Evolutionary conservation across 306 rosid species (phyloP), one percentile per base, ranked within the genome.

Genomic region (Dalbergia cochinchinensis): DNA sequence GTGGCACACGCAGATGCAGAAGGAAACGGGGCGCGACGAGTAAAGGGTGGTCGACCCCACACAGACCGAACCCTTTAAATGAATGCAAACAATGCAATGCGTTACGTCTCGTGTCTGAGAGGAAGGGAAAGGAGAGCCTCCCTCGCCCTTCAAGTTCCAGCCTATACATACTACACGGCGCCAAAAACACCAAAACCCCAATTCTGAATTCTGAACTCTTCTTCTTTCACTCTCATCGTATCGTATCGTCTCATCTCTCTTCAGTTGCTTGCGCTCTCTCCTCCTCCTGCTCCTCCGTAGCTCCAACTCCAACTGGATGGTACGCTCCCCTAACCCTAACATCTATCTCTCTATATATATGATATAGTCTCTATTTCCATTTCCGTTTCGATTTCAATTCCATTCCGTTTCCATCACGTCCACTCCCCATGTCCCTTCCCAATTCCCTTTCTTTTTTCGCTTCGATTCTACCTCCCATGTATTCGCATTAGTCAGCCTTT

Each of bases 41-140:
- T 35, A 15, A 20, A 61, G 47, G 33, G 6, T 3, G 61, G 84
- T 84, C 55, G 87, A 69, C 87, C 87, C 87, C 87, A 84, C 84
- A 79, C 58, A 74, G 65, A 84, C 65, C 78, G 65, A 84, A 53
- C 75, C 87, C 81, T 84, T 84, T 84, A 82, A 47, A 47, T 47
- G 53, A 7, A 0, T 42, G 48, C 31, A 26, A 26, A 26, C 31
- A 26, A 26, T 26, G 31, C 31, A 2, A 4, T 6, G 41, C 41
- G 41, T 37, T 7, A 3, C 41, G 31, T 26, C 31, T 26, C 31
- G 31, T 2, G 31, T 26, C 31, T 0, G 41, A 37, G 41, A 37
- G 31, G 31, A 26, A 1, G 2, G 1, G 31, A 26, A 22, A 1
- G 26, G 31, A 26, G 31, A 26, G 31, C 31, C 31, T 26, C 31